phyloP scores from a whole-genome alignment of 2,329 filamentous ascomycete species.

The Ophiostoma triangulosporum region DNA sequence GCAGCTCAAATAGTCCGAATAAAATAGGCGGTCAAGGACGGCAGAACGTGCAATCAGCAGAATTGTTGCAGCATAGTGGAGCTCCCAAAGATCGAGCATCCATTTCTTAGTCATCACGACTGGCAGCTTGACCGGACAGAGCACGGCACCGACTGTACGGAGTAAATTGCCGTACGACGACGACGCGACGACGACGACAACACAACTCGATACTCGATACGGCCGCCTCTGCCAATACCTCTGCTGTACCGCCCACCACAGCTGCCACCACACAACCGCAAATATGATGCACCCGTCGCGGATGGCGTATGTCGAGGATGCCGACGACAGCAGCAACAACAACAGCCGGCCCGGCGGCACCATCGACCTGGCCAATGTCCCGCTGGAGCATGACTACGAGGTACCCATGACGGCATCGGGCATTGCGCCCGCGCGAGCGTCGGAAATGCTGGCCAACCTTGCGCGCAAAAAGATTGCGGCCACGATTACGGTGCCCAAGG shows the following conservation, averaged over 20 bases:
- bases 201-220: neutral
- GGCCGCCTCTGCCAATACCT: neutral
- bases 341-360: slow-evolving; percentile 38
- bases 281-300: slow-evolving; percentile 71
- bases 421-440: slow-evolving; percentile 66
- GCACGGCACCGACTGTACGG: neutral
- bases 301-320: slow-evolving; percentile 89
- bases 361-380: slow-evolving; percentile 34
- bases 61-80: neutral
- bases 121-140: neutral
- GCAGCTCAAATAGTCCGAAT: slow-evolving; percentile 4
- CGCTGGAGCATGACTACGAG: slow-evolving; percentile 70
- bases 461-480: slow-evolving; percentile 82
- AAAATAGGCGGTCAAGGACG: slow-evolving; percentile 1
- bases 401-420: slow-evolving; percentile 52
- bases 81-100: neutral
- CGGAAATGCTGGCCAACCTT: slow-evolving; percentile 75
- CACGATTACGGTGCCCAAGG: slow-evolving; percentile 78
- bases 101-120: neutral
- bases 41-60: neutral
- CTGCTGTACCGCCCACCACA: neutral
- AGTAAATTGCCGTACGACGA: neutral
- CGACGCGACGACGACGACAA: neutral
- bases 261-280: neutral
- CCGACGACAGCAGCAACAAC: slow-evolving; percentile 49